Evolutionary conservation across 352 stramenopile genomes (phyloP), one percentile per base, ranked within the genome.

Genomic region (Peronospora farinosa): DNA sequence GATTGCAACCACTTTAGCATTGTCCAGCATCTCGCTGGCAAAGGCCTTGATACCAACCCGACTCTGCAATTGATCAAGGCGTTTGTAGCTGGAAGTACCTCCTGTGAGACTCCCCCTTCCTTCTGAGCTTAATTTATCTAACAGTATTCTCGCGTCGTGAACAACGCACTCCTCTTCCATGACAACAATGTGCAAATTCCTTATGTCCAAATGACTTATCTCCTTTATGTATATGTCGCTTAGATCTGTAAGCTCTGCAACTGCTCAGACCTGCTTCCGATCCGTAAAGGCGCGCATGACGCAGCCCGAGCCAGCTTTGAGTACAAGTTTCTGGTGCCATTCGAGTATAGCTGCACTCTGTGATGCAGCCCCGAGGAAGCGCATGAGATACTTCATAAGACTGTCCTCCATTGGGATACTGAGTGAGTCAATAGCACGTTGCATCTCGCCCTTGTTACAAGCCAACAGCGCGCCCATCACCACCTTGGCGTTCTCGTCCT

Each of bases 371-470:
- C 62, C 74, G 15, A 95, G 59, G 33, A 91, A 84, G 39, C 81
- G 78, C 71, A 86, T 84, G 27, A 96, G 58, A 61, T 95, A 96
- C 65, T 95, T 96, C 79, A 95, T 90, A 27, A 96, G 69, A 7
- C 57, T 70, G 57, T 96, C 86, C 50, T 92, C 80, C 41, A 80
- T 54, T 30, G 86, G 67, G 12, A 59, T 72, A 27, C 41, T 69
- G 28, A 96, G 68, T 44, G 69, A 74, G 53, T 93, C 78, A 51
- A 96, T 78, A 21, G 70, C 61, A 51, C 77, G 78, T 63, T 89
- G 77, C 74, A 88, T 89, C 63, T 93, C 83, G 54, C 78, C 80
- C 65, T 93, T 93, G 63, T 90, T 91, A 65, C 83, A 93, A 15
- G 83, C 79, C 39, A 75, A n/a, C 12, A 93, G 56, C 23, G 79